Percentiles rank a stretch among this genome's conserved stretches.
phyloP scores from a whole-genome alignment of 2,329 filamentous ascomycete species.

The Arthroderma sp. region DNA sequence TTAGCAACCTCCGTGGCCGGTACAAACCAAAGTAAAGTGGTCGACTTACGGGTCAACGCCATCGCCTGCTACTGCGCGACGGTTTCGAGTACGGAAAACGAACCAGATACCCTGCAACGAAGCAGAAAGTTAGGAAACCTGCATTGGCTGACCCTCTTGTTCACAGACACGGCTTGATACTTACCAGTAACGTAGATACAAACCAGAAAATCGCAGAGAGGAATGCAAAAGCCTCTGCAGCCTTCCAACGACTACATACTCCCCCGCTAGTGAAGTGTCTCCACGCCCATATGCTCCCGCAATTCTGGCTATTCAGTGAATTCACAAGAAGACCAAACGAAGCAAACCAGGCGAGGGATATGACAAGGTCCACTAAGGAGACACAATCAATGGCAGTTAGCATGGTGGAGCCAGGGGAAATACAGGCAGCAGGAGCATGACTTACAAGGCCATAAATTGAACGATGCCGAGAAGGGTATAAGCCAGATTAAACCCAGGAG shows the following conservation, averaged over 20 bases:
- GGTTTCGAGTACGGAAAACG: slow-evolving; percentile 8
- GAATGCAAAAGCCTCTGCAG: slow-evolving; percentile 59
- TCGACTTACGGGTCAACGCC: slow-evolving; percentile 2
- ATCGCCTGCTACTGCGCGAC: slow-evolving; percentile 9
- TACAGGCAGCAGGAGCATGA: neutral
- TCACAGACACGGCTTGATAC: neutral
- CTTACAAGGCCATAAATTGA: slow-evolving; percentile 52
- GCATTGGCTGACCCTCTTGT: neutral
- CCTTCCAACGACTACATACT: slow-evolving; percentile 56
- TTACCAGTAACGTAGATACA: slow-evolving; percentile 45
- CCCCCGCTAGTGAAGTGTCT: slow-evolving; percentile 36
- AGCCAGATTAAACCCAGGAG: slow-evolving; percentile 59
- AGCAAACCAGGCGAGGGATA: slow-evolving; percentile 58
- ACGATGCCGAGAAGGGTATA: slow-evolving; percentile 54
- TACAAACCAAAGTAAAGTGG: neutral
- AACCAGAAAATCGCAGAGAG: slow-evolving; percentile 60
- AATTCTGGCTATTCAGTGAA: slow-evolving; percentile 38
- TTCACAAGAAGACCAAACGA: slow-evolving; percentile 54
- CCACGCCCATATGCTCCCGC: slow-evolving; percentile 50
- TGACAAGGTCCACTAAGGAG: slow-evolving; percentile 46
- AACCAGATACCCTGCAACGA: slow-evolving; percentile 11
- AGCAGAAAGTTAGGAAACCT: neutral
- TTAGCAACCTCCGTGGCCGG: neutral
- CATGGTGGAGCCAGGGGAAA: neutral
- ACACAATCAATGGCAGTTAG: neutral